Conservation (phyloP, 2,329 filamentous ascomycete genomes). For the Penicillium nordicum region DNA sequence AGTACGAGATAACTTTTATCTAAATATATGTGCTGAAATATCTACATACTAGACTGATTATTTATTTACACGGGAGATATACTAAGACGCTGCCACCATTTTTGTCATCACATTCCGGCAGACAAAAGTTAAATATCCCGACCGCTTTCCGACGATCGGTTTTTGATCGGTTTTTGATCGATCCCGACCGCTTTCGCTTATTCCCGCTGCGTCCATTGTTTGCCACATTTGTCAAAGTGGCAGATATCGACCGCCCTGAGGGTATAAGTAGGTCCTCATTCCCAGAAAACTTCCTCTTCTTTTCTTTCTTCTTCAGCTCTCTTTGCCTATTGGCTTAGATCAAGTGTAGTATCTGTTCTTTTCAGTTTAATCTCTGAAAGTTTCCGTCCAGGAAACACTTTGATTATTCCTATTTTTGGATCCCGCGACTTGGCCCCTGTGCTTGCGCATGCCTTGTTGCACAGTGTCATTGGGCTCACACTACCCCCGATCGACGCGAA, state of each 20-base stretch:
- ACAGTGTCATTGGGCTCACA: slow-evolving; percentile 76
- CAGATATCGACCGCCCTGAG: background rate
- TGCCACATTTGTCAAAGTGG: background rate
- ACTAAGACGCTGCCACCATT: background rate
- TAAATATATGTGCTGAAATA: background rate
- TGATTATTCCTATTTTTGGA: slow-evolving; percentile 61
- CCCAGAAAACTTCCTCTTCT: background rate
- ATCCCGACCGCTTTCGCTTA: background rate
- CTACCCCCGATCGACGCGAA: slow-evolving; percentile 70
- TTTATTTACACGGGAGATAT: background rate
- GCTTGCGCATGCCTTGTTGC: slow-evolving; percentile 65
- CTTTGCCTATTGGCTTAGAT: slow-evolving; percentile 3
- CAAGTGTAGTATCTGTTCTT: slow-evolving; percentile 1
- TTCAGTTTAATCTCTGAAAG: background rate
- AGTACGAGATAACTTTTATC: background rate
- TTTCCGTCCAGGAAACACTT: background rate
- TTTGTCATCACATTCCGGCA: background rate
- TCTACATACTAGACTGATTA: background rate
- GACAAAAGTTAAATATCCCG: too few relatives aligned
- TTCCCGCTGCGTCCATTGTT: background rate
- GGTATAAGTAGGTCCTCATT: background rate
- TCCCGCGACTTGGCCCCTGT: slow-evolving; percentile 57
- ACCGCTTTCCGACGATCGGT: too few relatives aligned
- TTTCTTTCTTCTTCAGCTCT: background rate
- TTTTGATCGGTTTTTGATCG: too few relatives aligned